phyloP scores from a whole-genome alignment of 192 early-diverging fungal genomes.

The Backusella luteola region DNA sequence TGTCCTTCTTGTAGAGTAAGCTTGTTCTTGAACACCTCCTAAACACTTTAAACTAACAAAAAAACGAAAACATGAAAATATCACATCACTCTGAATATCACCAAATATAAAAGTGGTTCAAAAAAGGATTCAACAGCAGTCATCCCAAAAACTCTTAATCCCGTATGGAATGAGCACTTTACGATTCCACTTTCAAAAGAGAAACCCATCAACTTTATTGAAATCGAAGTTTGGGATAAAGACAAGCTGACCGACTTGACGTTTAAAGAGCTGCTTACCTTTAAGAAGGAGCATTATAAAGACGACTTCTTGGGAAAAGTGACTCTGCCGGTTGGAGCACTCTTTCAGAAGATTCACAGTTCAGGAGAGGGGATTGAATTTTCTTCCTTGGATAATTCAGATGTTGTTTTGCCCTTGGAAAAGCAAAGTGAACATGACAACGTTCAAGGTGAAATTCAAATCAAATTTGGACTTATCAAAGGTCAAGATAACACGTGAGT shows the following conservation, averaged over 20 bases:
- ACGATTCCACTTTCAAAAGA: constrained; percentile 48
- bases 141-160: constrained; percentile 60
- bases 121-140: constrained; percentile 58
- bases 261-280: constrained; percentile 29
- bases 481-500: not conserved
- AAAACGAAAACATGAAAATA: not conserved
- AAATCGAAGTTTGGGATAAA: constrained; percentile 31
- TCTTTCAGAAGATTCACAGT: constrained; percentile 19
- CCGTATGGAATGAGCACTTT: constrained; percentile 62
- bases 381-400: constrained; percentile 14
- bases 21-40: not conserved
- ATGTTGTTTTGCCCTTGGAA: constrained; percentile 17
- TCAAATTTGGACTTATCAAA: constrained; percentile 31
- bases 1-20: constrained; percentile 27
- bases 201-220: constrained; percentile 36
- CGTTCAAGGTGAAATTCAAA: constrained; percentile 26
- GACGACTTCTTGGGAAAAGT: constrained; percentile 66
- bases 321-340: constrained; percentile 46
- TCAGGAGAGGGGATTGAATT: constrained; percentile 14
- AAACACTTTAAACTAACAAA: constrained; percentile 2
- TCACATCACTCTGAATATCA: not conserved
- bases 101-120: constrained; percentile 26
- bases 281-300: constrained; percentile 69
- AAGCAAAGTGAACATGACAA: constrained; percentile 34
- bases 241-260: not conserved